Conservation (phyloP, 2,329 filamentous ascomycete genomes). For the Zasmidium cellare region DNA sequence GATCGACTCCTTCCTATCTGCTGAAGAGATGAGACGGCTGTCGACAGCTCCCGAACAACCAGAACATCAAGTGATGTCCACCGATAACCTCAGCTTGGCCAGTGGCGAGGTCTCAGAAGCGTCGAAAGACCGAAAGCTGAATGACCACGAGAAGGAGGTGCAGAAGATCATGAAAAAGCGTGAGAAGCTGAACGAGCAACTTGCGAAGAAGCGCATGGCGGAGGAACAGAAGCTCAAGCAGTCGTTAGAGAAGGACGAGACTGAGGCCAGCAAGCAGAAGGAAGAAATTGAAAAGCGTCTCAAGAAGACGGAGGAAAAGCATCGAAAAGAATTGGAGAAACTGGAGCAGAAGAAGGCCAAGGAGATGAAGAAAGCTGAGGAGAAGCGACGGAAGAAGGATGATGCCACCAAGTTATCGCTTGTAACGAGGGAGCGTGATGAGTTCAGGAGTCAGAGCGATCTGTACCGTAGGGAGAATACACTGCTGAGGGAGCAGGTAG, state of each 20-base stretch:
- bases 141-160: slow-evolving; percentile 61
- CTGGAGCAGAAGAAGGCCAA: slow-evolving; percentile 41
- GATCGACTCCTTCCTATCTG: slow-evolving; percentile 42
- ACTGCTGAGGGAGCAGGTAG: slow-evolving; percentile 53
- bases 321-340: slow-evolving; percentile 62
- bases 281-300: slow-evolving; percentile 67
- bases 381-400: slow-evolving; percentile 45
- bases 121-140: slow-evolving; percentile 18
- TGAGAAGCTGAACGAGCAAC: slow-evolving; percentile 63
- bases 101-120: slow-evolving; percentile 21
- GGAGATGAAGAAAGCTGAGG: slow-evolving; percentile 44
- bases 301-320: slow-evolving; percentile 64
- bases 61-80: slow-evolving; percentile 15
- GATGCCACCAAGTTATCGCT: slow-evolving; percentile 50
- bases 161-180: slow-evolving; percentile 62
- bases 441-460: slow-evolving; percentile 47
- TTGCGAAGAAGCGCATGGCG: slow-evolving; percentile 57
- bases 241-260: slow-evolving; percentile 37
- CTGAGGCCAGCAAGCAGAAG: slow-evolving; percentile 59
- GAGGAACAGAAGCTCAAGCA: slow-evolving; percentile 48
- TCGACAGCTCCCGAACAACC: slow-evolving; percentile 33
- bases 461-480: slow-evolving; percentile 51
- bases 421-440: slow-evolving; percentile 51
- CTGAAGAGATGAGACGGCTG: slow-evolving; percentile 39
- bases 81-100: slow-evolving; percentile 24